Conservation (phyloP, 345 rosid species). For the Aurinia saxatilis region DNA sequence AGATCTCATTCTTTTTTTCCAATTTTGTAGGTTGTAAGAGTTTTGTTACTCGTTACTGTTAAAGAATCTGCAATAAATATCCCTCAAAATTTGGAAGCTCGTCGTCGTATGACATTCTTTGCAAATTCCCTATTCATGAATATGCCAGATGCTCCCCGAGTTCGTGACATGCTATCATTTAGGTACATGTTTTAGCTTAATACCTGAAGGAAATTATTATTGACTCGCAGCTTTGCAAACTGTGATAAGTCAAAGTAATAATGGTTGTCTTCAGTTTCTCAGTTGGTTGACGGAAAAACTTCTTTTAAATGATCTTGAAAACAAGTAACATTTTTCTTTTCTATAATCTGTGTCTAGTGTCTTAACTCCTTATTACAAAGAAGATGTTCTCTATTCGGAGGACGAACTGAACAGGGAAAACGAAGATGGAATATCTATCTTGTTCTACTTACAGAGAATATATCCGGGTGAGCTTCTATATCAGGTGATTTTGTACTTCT, state of each 20-base stretch:
- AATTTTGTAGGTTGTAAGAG: conserved; percentile 55
- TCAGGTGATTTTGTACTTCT: background rate
- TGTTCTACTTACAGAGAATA: conserved; percentile 83
- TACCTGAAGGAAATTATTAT: background rate
- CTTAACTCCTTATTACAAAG: conserved; percentile 85
- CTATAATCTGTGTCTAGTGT: conserved; percentile 46
- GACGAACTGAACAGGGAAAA: conserved; percentile 77
- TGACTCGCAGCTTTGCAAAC: background rate
- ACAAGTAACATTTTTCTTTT: conserved; percentile 21
- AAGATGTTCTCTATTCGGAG: conserved; percentile 77
- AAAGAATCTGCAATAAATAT: conserved; percentile 97
- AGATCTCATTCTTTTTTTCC: conserved; percentile 11
- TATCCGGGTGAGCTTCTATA: conserved; percentile 66
- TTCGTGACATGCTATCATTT: conserved; percentile 87
- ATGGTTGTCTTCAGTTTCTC: conserved; percentile 10
- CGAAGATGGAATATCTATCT: conserved; percentile 79
- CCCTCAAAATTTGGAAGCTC: conserved; percentile 93
- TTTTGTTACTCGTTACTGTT: conserved; percentile 70
- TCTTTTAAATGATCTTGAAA: background rate
- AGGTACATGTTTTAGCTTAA: conserved; percentile 43
- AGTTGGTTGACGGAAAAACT: background rate
- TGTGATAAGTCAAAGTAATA: background rate
- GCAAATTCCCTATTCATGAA: conserved; percentile 94
- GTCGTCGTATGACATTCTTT: conserved; percentile 96
- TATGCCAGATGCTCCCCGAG: conserved; percentile 85